Base-by-base conservation (phyloP, 208 protist species). In the Angomonas deanei region DNA sequence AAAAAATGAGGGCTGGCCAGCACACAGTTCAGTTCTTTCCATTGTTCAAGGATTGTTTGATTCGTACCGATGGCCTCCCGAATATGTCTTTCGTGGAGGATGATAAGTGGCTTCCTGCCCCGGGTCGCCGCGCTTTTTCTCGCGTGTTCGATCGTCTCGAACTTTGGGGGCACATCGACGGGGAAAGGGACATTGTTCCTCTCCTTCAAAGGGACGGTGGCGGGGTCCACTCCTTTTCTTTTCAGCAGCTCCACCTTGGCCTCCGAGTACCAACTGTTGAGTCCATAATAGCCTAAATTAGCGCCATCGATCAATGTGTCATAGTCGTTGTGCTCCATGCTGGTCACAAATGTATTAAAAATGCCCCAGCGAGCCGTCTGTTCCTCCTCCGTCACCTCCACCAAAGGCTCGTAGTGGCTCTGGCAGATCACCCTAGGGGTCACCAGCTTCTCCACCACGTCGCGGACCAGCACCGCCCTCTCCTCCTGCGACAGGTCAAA, bases 101-200 rank as follows among this genome's bases (percentile, higher is more conserved):
- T 78, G 23, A 95, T 76, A 47, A 95, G 58, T 1, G 88, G 74
- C 26, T 74, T 69, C 42, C 64, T 68, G 0, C 82, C 76, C 24
- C 74, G 48, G 24, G 61, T 57, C 52, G 71, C 65, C 0, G 71
- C 71, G 17, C 60, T 59, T 4, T 58, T 56, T 33, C 80, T 70
- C 73, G 91, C 84, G 23, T 81, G 67, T 42, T 95, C 81, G 66
- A 95, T 88, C 11, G 91, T 59, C 21, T 72, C 68, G 65, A 95
- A 95, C 69, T 91, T 91, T 0, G 86, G 88, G 5, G 83, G 46
- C 10, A 95, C 88, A 63, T 95, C 88, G 0, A 92, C 85, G 1
- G 88, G 88, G n/a, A 92, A 78, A 0, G 88, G 85, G 17, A 88
- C 73, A 8, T 78, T 56, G 42, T 28, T 74, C 19, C 76, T 78